A percentile compares a stretch with the other conserved stretches of the same genome.
Conservation (phyloP, 495 filamentous ascomycete species). For the Bathelium albidoporum region DNA sequence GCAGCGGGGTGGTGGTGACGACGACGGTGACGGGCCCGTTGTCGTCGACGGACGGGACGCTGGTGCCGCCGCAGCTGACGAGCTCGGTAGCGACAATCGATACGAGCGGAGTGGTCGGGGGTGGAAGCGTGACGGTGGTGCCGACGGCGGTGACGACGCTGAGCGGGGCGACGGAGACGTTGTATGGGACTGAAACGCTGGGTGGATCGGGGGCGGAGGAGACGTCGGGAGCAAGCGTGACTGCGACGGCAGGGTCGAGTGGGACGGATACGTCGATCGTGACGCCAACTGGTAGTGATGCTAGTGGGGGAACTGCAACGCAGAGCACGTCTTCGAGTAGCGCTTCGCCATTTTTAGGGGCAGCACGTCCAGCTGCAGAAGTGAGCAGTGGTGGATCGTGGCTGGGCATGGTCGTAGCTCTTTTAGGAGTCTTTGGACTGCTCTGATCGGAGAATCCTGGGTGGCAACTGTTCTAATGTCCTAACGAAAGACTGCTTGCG, state of each 20-base stretch:
- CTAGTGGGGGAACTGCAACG: not conserved
- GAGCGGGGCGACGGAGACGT: not conserved
- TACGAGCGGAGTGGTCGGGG: not conserved
- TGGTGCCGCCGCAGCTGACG: not conserved
- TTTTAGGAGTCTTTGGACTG: not conserved
- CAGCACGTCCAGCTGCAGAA: not conserved
- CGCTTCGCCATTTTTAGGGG: not conserved
- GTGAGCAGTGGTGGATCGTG: not conserved
- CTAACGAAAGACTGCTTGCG: not conserved
- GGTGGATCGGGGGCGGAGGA: not conserved
- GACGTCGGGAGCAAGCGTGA: not conserved
- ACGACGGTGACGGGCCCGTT: not conserved
- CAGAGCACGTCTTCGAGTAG: no score
- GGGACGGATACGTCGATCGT: not conserved
- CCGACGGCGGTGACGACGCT: not conserved
- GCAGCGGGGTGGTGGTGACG: not conserved
- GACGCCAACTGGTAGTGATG: not conserved
- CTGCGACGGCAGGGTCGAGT: not conserved
- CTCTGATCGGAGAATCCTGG: not conserved
- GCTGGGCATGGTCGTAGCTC: not conserved
- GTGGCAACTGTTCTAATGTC: not conserved
- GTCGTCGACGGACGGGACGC: not conserved
- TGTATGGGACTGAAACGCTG: not conserved
- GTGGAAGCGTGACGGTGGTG: not conserved
- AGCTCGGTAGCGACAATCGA: not conserved